These are phyloP conservation scores for Nemania sp. DNA, from an alignment of 2,329 filamentous ascomycete species.

Conservation along the genomic window DNA sequence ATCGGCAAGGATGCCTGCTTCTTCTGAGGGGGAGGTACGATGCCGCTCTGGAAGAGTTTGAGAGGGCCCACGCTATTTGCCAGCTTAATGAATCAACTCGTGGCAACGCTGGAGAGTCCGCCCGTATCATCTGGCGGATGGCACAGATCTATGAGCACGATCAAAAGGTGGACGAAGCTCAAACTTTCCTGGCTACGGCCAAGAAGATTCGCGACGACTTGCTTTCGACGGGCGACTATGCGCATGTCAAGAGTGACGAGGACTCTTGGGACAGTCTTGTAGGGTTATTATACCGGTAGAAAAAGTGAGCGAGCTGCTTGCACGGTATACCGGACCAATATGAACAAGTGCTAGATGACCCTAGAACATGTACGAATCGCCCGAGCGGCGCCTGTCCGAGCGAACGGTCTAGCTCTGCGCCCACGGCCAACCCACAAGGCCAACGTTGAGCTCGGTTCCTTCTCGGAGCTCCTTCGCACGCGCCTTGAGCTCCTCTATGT, in stretches of 20 bases:
- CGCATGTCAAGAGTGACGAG: neutral
- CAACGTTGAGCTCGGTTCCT: conserved; percentile 24
- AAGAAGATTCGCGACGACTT: neutral
- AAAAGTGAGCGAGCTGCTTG: no score
- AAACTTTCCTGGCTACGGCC: neutral
- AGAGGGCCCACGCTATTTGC: neutral
- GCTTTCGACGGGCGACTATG: neutral
- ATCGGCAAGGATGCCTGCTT: neutral
- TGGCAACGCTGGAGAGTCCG: neutral
- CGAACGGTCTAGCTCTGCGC: no score
- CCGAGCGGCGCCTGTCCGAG: no score
- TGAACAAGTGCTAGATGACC: no score
- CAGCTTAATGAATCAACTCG: neutral
- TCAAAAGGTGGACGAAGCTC: neutral
- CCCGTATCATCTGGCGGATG: neutral
- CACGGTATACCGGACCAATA: no score
- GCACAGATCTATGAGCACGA: neutral
- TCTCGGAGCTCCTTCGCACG: conserved; percentile 42
- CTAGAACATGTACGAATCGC: no score
- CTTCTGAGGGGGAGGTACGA: neutral
- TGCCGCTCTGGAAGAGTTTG: neutral
- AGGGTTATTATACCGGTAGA: neutral
- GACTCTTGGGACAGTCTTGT: neutral
- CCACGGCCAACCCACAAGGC: conserved; percentile 29
- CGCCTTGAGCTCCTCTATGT: conserved; percentile 53